Base-by-base conservation (phyloP, 306 rosid genomes). In the Gastrolobium bilobum region DNA sequence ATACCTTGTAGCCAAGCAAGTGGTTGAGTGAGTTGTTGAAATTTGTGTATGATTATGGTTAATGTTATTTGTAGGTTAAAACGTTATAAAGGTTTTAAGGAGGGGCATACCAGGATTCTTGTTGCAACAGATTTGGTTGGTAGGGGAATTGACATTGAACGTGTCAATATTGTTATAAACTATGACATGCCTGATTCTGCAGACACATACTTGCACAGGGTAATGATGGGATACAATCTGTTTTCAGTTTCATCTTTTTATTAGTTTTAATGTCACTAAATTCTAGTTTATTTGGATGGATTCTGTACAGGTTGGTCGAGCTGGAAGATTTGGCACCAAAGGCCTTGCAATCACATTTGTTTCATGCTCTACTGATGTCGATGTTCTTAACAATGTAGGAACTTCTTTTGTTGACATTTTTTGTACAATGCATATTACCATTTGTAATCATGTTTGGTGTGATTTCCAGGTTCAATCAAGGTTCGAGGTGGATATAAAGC, bases 101-200 rank as follows among this genome's bases (percentile, higher is more conserved):
- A 96, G 82, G 99, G 99, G 15, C 97, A 91, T 74, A 85, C 91
- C 46, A 87, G 99, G 88, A 96, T 96, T 90, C 97, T 96, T 1
- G 99, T 93, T 11, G 99, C 99, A 10, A 96, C 99, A 4, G 99
- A 96, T 87, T 90, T 96, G 87, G 98, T 96, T 60, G 99, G 99
- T 9, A 87, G 99, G 77, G 99, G 99, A 13, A 96, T 96, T 8
- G 99, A 96, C 82, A 96, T 96, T 42, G 99, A 96, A 51, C 99
- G 99, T 30, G 98, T 96, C 37, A 96, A 96, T 81, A 96, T 96
- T 11, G 99, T 96, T 40, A 96, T 96, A 76, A 96, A 96, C 67
- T 96, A 96, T 82, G 99, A 95, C 80, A 96, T 96, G 99, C 99
- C 99, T 38, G 99, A 96, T 81, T 93, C 99, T 9, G 99, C 99